Base-by-base conservation (phyloP, 202 grass and related monocot genomes). In the Schoenoplectus triqueter region DNA sequence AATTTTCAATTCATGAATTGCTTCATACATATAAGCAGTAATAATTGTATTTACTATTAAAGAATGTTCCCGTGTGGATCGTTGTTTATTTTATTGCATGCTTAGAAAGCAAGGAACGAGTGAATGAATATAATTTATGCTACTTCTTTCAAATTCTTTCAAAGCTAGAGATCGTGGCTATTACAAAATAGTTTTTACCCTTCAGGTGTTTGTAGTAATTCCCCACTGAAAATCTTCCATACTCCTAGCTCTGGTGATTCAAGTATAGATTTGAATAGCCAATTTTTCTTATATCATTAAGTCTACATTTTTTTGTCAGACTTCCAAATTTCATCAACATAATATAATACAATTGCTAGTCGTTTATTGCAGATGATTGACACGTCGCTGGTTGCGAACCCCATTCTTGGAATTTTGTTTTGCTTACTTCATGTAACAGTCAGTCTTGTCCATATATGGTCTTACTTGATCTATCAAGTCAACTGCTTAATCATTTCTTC, bases 401-500 rank as follows among this genome's bases (percentile, higher is more conserved):
- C 89, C 57, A 66, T 86, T 68, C 75, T 92, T 83, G 93, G 91
- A 22, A 75, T 92, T 64, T 83, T 95, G 13, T 99, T 88, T 91
- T 87, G 80, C 84, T 88, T 92, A 49, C 84, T 94, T 60, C 91
- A 99, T 81, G 68, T 91, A 14, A 57, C 63, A 76, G 87, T 92
- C 70, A 86, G 77, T 75, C 1, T 95, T 83, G 88, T 85, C 20
- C 87, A 89, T 88, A 74, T 89, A 13, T 86, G 87, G 72, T 91
- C 66, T 44, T 86, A 40, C 88, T 82, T 95, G 86, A 90, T 90
- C 79, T 82, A 86, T 42, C 82, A 83, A 74, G 73, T 96, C 47
- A 82, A 91, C 75, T 94, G 78, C 81, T 92, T 76, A 73, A 80
- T 94, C 67, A 92, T 99, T 86, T 94, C 88, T 75, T 87, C 79